Conservation (phyloP, 2,329 filamentous ascomycete species). For the Diplocarpon mali region DNA sequence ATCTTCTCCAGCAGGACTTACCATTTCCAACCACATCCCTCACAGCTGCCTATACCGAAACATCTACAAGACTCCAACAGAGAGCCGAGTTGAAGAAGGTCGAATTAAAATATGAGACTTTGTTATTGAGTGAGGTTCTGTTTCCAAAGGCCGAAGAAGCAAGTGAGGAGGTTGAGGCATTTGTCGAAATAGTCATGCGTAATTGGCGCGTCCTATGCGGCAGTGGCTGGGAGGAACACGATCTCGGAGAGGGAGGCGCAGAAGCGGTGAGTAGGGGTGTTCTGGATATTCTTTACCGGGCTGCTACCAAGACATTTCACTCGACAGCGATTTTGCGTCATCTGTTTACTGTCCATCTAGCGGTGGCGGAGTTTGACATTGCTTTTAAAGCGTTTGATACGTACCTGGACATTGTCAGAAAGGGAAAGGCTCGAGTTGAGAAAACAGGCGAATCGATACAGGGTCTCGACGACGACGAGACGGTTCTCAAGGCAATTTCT, state of each 20-base stretch:
- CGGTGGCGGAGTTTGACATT: slow-evolving; percentile 83
- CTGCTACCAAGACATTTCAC: slow-evolving; percentile 88
- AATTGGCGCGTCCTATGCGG: slow-evolving; percentile 84
- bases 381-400: slow-evolving; percentile 86
- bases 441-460: slow-evolving; percentile 63
- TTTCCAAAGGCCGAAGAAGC: slow-evolving; percentile 78
- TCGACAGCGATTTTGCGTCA: slow-evolving; percentile 80
- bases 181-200: slow-evolving; percentile 64
- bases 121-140: slow-evolving; percentile 65
- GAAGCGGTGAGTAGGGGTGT: slow-evolving; percentile 63
- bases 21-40: slow-evolving; percentile 41
- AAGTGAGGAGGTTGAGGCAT: slow-evolving; percentile 70
- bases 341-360: slow-evolving; percentile 77
- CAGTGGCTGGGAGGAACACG: slow-evolving; percentile 65
- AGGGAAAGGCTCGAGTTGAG: slow-evolving; percentile 71
- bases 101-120: slow-evolving; percentile 66
- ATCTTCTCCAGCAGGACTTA: slow-evolving; percentile 57
- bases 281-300: slow-evolving; percentile 80
- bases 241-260: slow-evolving; percentile 73
- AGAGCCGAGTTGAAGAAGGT: slow-evolving; percentile 68
- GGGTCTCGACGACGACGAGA: slow-evolving; percentile 68
- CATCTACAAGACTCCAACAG: slow-evolving; percentile 51
- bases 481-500: slow-evolving; percentile 65
- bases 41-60: slow-evolving; percentile 33
- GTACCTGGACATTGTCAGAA: slow-evolving; percentile 79